Conservation (phyloP, 441 rosid genomes). For the Theobroma grandiflorum region DNA sequence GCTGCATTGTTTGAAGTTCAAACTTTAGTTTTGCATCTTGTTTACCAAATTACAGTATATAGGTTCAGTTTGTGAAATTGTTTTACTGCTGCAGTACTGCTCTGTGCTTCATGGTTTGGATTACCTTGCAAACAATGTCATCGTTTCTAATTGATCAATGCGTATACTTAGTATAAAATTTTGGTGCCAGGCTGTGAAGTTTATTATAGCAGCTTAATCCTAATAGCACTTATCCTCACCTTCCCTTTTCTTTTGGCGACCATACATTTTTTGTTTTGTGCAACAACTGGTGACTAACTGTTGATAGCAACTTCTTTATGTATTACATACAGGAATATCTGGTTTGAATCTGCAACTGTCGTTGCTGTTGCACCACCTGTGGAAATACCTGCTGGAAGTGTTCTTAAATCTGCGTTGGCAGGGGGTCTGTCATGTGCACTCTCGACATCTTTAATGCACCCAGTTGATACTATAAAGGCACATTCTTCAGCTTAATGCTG, state of each 20-base stretch:
- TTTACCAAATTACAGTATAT: neutral
- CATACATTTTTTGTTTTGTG: neutral
- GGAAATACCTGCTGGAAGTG: constrained; percentile 86
- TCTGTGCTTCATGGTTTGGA: neutral
- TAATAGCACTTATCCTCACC: neutral
- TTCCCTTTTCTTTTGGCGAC: neutral
- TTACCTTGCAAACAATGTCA: neutral
- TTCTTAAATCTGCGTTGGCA: constrained; percentile 92
- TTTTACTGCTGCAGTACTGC: neutral
- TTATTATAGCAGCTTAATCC: neutral
- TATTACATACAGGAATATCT: constrained; percentile 68
- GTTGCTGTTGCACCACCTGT: constrained; percentile 97
- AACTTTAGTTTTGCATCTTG: neutral
- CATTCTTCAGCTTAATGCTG: constrained; percentile 29
- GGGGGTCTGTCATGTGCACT: constrained; percentile 97
- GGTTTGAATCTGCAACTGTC: constrained; percentile 98
- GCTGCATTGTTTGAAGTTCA: constrained; percentile 6
- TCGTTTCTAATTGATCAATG: constrained; percentile 8
- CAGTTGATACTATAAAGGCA: constrained; percentile 93
- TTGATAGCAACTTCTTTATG: constrained; percentile 29
- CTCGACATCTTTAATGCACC: constrained; percentile 86
- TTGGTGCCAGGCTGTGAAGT: neutral
- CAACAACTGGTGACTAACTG: neutral
- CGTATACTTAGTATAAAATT: neutral
- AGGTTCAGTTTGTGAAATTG: neutral